phyloP scores from a whole-genome alignment of 441 rosid species.

The Pelargonium citronellum region DNA sequence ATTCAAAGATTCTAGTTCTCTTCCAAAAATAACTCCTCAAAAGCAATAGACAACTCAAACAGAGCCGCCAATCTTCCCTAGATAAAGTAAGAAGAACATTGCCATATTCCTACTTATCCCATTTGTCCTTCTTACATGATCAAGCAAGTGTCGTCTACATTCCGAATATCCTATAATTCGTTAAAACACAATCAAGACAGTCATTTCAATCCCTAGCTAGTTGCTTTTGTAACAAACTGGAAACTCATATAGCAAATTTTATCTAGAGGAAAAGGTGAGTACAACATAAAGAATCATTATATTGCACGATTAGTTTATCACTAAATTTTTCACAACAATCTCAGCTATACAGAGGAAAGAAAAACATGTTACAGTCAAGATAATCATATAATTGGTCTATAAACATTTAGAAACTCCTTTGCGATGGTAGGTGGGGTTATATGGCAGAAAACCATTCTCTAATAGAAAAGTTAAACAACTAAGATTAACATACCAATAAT shows the following conservation, averaged over 20 bases:
- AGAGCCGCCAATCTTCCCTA: no score
- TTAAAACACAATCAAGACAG: not conserved
- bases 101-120: no score
- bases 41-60: no score
- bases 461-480: not conserved
- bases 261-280: not conserved
- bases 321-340: conserved; percentile 3
- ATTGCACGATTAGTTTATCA: not conserved
- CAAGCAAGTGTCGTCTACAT: not conserved
- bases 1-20: no score
- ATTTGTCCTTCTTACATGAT: not conserved
- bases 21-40: no score
- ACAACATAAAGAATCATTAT: not conserved
- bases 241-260: conserved; percentile 1
- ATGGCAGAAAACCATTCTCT: not conserved
- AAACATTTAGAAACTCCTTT: not conserved
- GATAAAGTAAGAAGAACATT: no score
- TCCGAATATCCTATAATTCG: no score
- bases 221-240: not conserved
- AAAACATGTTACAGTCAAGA: not conserved
- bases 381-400: not conserved
- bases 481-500: not conserved
- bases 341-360: not conserved
- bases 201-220: not conserved
- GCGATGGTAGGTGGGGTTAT: not conserved